phyloP scores from a whole-genome alignment of 2,329 filamentous ascomycete species.

The Alternaria triticimaculans region DNA sequence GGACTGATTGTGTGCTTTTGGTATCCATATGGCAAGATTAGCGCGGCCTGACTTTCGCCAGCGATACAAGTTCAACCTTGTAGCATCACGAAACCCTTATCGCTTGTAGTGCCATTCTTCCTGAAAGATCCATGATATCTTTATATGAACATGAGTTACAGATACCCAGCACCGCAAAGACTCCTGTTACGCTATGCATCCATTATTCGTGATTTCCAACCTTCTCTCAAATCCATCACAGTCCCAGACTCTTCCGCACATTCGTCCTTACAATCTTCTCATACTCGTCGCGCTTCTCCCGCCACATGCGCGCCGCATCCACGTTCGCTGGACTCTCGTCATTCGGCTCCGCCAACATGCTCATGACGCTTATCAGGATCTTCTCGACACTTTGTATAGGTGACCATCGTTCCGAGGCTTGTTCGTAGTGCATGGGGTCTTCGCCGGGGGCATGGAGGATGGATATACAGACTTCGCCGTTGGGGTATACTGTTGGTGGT shows the following conservation, averaged over 20 bases:
- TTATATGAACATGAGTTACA: background rate
- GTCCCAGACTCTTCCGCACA: conserved; percentile 47
- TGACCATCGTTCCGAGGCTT: conserved; percentile 87
- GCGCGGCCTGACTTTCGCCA: background rate
- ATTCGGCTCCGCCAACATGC: conserved; percentile 89
- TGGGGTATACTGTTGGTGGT: conserved; percentile 69
- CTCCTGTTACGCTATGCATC: conserved; percentile 22
- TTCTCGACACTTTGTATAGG: conserved; percentile 96
- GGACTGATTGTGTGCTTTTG: background rate
- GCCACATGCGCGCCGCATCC: conserved; percentile 86
- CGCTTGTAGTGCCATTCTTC: background rate
- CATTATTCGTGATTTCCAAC: background rate
- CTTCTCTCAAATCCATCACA: conserved; percentile 23
- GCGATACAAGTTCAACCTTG: background rate
- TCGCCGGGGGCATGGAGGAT: conserved; percentile 96
- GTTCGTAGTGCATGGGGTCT: conserved; percentile 93
- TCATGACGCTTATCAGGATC: conserved; percentile 90
- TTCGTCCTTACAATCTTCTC: conserved; percentile 73
- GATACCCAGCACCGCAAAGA: background rate
- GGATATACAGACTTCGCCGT: conserved; percentile 91
- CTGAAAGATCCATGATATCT: background rate
- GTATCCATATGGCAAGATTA: background rate
- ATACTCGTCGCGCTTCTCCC: conserved; percentile 81
- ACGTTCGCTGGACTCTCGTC: conserved; percentile 95
- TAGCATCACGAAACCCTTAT: background rate